Percentiles rank a stretch among this genome's conserved stretches.
phyloP scores from a whole-genome alignment of 768 basidiomycete genomes.

The Suillus fuscotomentosus region DNA sequence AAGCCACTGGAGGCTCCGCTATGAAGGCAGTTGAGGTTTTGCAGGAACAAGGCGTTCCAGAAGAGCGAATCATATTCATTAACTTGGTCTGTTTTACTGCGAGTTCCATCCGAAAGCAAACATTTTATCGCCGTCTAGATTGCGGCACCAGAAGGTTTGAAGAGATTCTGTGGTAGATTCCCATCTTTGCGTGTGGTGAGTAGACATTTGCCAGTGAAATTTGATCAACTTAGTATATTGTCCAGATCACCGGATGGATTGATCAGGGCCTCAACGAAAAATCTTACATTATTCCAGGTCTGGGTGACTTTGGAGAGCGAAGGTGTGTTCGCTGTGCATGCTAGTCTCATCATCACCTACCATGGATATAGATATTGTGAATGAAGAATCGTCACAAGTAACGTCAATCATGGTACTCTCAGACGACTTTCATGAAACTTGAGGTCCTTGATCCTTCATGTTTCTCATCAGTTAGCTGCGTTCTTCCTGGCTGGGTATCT shows the following conservation, averaged over 20 bases:
- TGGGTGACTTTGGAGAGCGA: slow-evolving; percentile 97
- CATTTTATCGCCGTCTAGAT: slow-evolving; percentile 47
- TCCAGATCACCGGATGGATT: slow-evolving; percentile 92
- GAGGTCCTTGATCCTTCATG: not conserved
- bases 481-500: too few relatives aligned
- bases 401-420: not conserved
- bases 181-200: not conserved
- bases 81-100: slow-evolving; percentile 62
- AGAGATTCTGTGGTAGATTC: slow-evolving; percentile 77
- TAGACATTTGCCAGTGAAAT: too few relatives aligned
- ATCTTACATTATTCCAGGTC: slow-evolving; percentile 87
- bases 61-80: slow-evolving; percentile 93
- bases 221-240: not conserved
- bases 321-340: slow-evolving; percentile 43
- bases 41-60: slow-evolving; percentile 87
- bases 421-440: not conserved
- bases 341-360: not conserved
- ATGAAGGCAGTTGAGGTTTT: slow-evolving; percentile 97
- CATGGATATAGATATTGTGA: not conserved
- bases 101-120: slow-evolving; percentile 1
- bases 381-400: not conserved
- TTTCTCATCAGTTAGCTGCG: not conserved
- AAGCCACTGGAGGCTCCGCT: slow-evolving; percentile 94
- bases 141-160: slow-evolving; percentile 86
- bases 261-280: slow-evolving; percentile 90